A percentile compares a stretch with the other conserved stretches of the same genome.
Conservation (phyloP, 169 alveolate species). For the Hepatocystis sp. region DNA sequence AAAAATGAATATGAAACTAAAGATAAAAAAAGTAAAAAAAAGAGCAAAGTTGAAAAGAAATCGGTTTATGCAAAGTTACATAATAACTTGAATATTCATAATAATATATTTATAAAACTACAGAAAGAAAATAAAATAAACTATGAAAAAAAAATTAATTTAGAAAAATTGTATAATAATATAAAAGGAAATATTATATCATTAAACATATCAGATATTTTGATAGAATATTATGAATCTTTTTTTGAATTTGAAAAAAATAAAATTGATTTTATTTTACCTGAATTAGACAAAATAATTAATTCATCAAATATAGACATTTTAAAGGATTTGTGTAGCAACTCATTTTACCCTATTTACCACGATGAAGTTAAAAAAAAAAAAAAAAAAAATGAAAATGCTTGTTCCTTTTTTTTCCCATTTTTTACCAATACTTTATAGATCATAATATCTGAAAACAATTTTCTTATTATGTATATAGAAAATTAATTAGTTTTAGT, state of each 20-base stretch:
- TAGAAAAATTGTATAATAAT: constrained; percentile 43
- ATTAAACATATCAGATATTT: constrained; percentile 53
- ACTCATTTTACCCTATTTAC: constrained; percentile 64
- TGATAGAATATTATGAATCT: constrained; percentile 60
- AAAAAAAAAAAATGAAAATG: constrained; percentile 9
- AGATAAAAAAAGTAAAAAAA: constrained; percentile 41
- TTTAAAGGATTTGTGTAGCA: constrained; percentile 24
- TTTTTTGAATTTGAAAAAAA: constrained; percentile 64
- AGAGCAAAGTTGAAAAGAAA: constrained; percentile 41
- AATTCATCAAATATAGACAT: constrained; percentile 58
- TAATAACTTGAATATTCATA: constrained; percentile 36
- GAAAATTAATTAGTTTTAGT: no score
- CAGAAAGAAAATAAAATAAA: constrained; percentile 41
- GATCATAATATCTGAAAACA: no score
- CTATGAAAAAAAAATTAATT: constrained; percentile 30
- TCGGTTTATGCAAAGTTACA: constrained; percentile 10
- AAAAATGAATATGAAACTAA: constrained; percentile 24
- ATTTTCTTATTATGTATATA: no score
- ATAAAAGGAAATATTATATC: constrained; percentile 40
- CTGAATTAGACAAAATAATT: constrained; percentile 43
- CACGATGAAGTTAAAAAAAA: constrained; percentile 47
- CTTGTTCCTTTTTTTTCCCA: no score
- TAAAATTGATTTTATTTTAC: constrained; percentile 62
- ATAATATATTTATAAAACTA: constrained; percentile 32
- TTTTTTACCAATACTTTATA: no score